Evolutionary conservation across 768 basidiomycete species (phyloP), one percentile per base, ranked within the genome.

Genomic region (Russula foetens): DNA sequence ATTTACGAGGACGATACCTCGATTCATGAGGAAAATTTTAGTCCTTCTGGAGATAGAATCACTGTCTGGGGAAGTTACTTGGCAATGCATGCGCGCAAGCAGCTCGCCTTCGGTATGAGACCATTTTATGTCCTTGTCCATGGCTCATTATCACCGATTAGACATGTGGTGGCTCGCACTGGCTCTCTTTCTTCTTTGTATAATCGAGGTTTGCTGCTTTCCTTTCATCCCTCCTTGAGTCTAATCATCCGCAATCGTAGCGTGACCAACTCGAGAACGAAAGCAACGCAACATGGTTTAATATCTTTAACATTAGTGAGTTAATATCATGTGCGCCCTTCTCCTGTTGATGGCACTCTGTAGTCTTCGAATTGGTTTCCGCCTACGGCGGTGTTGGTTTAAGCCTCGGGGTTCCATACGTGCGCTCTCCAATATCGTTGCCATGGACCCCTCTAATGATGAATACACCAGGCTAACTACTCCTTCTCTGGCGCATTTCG

Each of bases 101-200:
- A 99, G 70, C 83, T 99, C 59, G 90, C 95, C 2, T 98, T 97
- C 64, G 92, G 91, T 90, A 64, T 58, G 80, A 68, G 9, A 12
- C 3, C 24, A 3, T 39, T 43, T 38, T 21, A 28, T 35, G 17
- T 24, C 24, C 6, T 38, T 41, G 6, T 23, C 35, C 15, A 3
- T 19, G 2, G 56, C 59, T 60, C 44, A 50, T 17, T n/a, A 58
- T 8, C 33, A 14, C 4, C 46, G 49, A n/a, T 15, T 63, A 93
- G 95, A 97, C 72, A 92, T 98, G 82, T 97, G 95, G 96, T 97
- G 93, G 93, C 72, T 98, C 23, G 88, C 77, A 0, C 71, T 92
- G 14, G 92, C 91, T 0, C 72, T 98, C 14, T 93, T 94, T 73
- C 72, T 97, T 2, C 77, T 98, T 43, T 98, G 95, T 70, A 96